Evolutionary conservation across 176 grass and related monocot genomes (phyloP).

Genomic region (Eleusine indica): DNA sequence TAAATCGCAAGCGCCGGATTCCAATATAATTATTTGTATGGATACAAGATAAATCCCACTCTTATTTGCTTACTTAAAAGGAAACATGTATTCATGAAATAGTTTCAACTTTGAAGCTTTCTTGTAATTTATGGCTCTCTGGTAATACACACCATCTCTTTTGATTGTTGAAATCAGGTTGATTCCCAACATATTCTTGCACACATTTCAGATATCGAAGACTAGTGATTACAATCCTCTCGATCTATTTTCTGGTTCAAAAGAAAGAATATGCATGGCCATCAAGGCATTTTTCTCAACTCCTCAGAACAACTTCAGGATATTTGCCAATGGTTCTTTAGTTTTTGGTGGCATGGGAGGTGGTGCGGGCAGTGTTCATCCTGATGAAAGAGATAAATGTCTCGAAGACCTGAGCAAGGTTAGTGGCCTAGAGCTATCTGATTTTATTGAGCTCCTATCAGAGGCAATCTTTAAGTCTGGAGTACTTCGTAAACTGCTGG

Average conservation of each 20-base stretch:
- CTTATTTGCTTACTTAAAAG: background rate
- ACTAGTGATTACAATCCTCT: slow-evolving; percentile 83
- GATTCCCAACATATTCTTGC: slow-evolving; percentile 31
- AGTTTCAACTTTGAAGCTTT: background rate
- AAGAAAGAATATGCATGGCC: slow-evolving; percentile 72
- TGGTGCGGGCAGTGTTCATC: slow-evolving; percentile 45
- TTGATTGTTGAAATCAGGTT: slow-evolving; percentile 32
- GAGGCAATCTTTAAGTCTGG: slow-evolving; percentile 71
- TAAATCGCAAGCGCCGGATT: background rate
- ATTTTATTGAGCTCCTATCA: slow-evolving; percentile 67
- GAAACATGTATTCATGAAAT: background rate
- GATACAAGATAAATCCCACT: slow-evolving; percentile 11
- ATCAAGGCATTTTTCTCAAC: slow-evolving; percentile 74
- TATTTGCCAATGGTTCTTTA: slow-evolving; percentile 80
- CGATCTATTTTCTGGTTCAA: slow-evolving; percentile 89
- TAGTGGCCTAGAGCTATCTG: slow-evolving; percentile 60
- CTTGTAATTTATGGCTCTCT: slow-evolving; percentile 31
- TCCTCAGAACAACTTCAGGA: slow-evolving; percentile 86
- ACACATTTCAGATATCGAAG: slow-evolving; percentile 69
- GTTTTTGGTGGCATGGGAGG: slow-evolving; percentile 84
- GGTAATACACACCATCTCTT: background rate
- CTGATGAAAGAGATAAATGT: slow-evolving; percentile 45
- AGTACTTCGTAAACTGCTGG: slow-evolving; percentile 59
- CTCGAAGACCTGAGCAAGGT: slow-evolving; percentile 56
- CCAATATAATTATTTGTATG: background rate